Conservation (phyloP, 148 eudicot genomes). For the Camellia lanceoleosa region DNA sequence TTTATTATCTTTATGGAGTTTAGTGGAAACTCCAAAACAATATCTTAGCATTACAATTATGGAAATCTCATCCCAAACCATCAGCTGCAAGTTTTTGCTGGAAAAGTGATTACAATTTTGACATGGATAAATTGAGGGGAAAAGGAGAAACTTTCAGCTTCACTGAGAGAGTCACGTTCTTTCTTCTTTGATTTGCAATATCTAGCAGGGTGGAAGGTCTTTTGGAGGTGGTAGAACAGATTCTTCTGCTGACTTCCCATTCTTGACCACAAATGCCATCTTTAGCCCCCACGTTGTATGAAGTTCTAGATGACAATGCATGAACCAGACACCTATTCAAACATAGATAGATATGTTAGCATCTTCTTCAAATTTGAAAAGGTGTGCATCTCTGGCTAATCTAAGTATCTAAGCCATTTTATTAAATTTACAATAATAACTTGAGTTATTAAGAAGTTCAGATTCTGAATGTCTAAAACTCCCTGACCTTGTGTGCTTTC, state of each 20-base stretch:
- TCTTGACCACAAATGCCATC: slow-evolving; percentile 54
- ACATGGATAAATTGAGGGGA: not conserved
- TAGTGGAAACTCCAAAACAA: slow-evolving; percentile 18
- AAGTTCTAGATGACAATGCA: slow-evolving; percentile 63
- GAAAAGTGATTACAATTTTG: not conserved
- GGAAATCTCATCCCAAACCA: slow-evolving; percentile 16
- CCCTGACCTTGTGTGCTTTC: not conserved
- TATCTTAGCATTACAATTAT: slow-evolving; percentile 8
- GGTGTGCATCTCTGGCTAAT: not conserved
- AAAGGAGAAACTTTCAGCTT: not conserved
- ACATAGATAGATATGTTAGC: not conserved
- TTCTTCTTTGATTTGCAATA: not conserved
- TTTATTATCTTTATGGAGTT: not conserved
- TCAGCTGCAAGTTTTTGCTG: slow-evolving; percentile 21
- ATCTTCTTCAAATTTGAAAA: not conserved
- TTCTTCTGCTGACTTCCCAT: slow-evolving; percentile 43
- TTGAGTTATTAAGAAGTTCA: too few relatives aligned
- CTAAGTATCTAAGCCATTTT: too few relatives aligned
- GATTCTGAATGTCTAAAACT: not conserved
- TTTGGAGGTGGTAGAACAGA: slow-evolving; percentile 51
- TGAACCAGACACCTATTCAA: slow-evolving; percentile 54
- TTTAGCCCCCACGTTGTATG: slow-evolving; percentile 66
- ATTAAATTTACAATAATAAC: too few relatives aligned
- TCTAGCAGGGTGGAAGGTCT: slow-evolving; percentile 53
- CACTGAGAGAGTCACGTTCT: not conserved